A percentile compares a stretch with the other conserved stretches of the same genome.
Conservation (phyloP, 805 yeast genomes). For the Yamadazyma endophytica region DNA sequence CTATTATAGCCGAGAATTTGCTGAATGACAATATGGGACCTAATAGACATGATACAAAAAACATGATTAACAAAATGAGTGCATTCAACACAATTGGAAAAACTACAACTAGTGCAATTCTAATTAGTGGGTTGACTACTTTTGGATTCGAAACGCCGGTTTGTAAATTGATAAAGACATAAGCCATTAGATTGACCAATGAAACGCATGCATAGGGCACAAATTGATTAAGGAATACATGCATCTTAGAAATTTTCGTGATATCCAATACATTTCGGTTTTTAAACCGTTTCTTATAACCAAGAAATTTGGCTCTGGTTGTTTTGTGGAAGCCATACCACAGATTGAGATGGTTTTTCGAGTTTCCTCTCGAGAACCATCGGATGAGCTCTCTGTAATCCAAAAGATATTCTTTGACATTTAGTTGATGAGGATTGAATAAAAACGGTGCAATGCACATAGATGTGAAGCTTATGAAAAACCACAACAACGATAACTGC, state of each 20-base stretch:
- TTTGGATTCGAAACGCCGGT: conserved; percentile 56
- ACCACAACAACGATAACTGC: conserved; percentile 67
- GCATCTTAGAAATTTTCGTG: conserved; percentile 1
- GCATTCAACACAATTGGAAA: conserved; percentile 46
- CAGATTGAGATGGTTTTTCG: conserved; percentile 60
- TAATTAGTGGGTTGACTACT: conserved; percentile 48
- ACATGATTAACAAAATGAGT: conserved; percentile 24
- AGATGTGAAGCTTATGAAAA: conserved; percentile 46
- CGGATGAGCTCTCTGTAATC: conserved; percentile 49
- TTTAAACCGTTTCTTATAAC: conserved; percentile 14
- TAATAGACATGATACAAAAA: conserved; percentile 30
- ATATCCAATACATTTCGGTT: not conserved
- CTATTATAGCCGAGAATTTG: conserved; percentile 31
- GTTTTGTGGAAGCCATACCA: conserved; percentile 66
- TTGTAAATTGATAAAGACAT: conserved; percentile 78
- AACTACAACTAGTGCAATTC: conserved; percentile 52
- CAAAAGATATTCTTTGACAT: conserved; percentile 42
- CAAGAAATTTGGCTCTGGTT: conserved; percentile 21
- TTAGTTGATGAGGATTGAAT: conserved; percentile 53
- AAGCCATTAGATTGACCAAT: conserved; percentile 50
- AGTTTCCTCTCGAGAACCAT: conserved; percentile 83
- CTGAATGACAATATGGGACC: conserved; percentile 36
- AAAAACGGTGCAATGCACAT: conserved; percentile 47
- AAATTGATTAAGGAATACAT: conserved; percentile 7
- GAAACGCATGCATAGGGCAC: conserved; percentile 16